phyloP scores from a whole-genome alignment of 768 basidiomycete species.

The Scleroderma citrinum region DNA sequence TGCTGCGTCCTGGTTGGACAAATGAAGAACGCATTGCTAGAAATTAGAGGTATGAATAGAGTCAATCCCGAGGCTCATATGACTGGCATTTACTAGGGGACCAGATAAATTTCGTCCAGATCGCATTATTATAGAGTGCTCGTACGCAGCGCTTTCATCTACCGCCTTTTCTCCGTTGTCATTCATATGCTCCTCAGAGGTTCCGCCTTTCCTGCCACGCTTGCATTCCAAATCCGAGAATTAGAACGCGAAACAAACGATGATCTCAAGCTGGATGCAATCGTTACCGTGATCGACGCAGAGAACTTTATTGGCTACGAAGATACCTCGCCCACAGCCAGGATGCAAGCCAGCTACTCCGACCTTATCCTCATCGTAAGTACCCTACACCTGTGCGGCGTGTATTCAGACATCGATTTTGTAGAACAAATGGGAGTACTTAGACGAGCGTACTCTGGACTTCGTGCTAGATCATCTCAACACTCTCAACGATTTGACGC shows the following conservation, averaged over 20 bases:
- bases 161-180: background rate
- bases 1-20: slow-evolving; percentile 94
- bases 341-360: slow-evolving; percentile 93
- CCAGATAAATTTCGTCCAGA: slow-evolving; percentile 81
- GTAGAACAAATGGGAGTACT: slow-evolving; percentile 88
- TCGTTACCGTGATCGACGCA: slow-evolving; percentile 86
- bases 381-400: slow-evolving; percentile 6
- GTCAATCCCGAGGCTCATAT: background rate
- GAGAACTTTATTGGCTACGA: slow-evolving; percentile 93
- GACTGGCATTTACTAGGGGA: background rate
- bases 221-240: slow-evolving; percentile 91
- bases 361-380: slow-evolving; percentile 82
- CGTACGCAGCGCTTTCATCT: slow-evolving; percentile 43
- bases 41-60: slow-evolving; percentile 62
- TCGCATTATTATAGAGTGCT: slow-evolving; percentile 92
- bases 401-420: background rate
- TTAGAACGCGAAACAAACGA: slow-evolving; percentile 72
- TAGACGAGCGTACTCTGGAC: slow-evolving; percentile 74
- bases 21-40: slow-evolving; percentile 85
- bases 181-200: slow-evolving; percentile 44
- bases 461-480: slow-evolving; percentile 80
- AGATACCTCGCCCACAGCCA: slow-evolving; percentile 86
- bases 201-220: slow-evolving; percentile 91
- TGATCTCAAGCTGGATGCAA: slow-evolving; percentile 81
- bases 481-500: slow-evolving; percentile 86